Base-by-base conservation (phyloP, 768 basidiomycete species). In the Cyathus striatus region DNA sequence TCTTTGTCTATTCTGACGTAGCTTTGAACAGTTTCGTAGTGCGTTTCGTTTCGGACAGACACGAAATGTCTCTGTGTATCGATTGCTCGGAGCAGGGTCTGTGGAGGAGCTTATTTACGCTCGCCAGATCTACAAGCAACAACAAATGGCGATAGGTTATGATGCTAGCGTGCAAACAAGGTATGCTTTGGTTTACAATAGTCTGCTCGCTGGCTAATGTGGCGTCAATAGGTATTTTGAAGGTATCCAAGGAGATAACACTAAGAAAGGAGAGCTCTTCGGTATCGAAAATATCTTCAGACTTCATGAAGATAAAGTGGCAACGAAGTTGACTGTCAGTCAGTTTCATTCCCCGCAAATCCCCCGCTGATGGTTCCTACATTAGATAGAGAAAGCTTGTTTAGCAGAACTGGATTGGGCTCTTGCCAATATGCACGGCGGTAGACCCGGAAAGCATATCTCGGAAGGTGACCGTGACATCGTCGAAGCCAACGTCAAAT, bases 91-190 rank as follows among this genome's bases (percentile, higher is more conserved):
- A 1, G 89, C 90, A 3, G 91, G 92, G 2, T 88, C 89, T 5
- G 72, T 93, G 10, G 90, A 93, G 54, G 90, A 94, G 57, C 63
- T 90, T 33, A 90, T 92, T 16, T 92, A 92, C 52, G 86, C 86
- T 0, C 79, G 90, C 10, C 91, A 94, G 56, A 77, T 95, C 17
- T 93, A 93, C 64, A 94, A 94, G 58, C 90, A 92, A 49, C 92
- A 94, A 56, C 87, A 90, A 55, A 91, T 91, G 87, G 79, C 80
- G n/a, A 90, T 91, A 36, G 90, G 81, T 0, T 93, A 93, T 57
- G 77, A 86, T 48, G 86, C 85, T 1, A 89, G 86, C 51, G 67
- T 88, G 6, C 90, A 92, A 53, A 90, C 90, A 0, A 75, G 89
- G 83, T 83, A 53, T 32, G 58, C 35, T 16, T 9, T 38, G 5